Base-by-base conservation (phyloP, 2,329 filamentous ascomycete species). In the Fusarium avenaceum region DNA sequence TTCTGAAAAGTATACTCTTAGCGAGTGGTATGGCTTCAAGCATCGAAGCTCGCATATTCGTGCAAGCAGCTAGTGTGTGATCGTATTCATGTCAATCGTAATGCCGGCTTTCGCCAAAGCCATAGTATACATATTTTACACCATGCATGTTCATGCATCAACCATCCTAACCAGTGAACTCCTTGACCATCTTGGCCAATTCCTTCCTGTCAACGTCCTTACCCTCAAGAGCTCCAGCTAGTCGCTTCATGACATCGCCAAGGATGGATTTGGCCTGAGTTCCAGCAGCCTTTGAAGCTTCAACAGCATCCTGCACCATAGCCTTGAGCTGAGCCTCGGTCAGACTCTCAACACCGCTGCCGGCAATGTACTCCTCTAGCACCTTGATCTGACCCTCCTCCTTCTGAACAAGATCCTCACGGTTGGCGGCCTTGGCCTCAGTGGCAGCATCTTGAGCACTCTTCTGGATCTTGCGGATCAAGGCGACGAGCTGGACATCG, bases 381-480 rank as follows among this genome's bases (percentile, higher is more conserved):
- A 95, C 84, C 32, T 79, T 79, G 48, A 90, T 80, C 79, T 94
- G 90, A 13, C 80, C 81, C 64, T 87, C 81, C 80, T 95, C 92
- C 80, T 91, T 92, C 57, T 88, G 86, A 0, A 86, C 90, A 35
- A 95, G 79, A 76, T 95, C 92, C 24, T 85, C 80, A 39, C 92
- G 84, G 5, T 87, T 87, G 1, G 89, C 91, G 2, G 78, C 79
- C 57, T 83, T 81, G 77, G 92, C 92, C 75, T 94, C 90, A 35
- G 82, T 81, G 17, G 83, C 83, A 2, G 92, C 88, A 19, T 89
- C 86, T 49, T 85, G 80, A 6, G 85, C 83, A 3, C 85, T 81
- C 43, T 85, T 84, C 22, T 86, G 85, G 51, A 88, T 86, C 79
- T 89, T 90, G 67, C 87, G 85, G 57, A 96, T 84, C 48, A 94